These are phyloP conservation scores for Dipteronia sinensis DNA, from an alignment of 345 rosid genomes.

Conservation along the genomic window DNA sequence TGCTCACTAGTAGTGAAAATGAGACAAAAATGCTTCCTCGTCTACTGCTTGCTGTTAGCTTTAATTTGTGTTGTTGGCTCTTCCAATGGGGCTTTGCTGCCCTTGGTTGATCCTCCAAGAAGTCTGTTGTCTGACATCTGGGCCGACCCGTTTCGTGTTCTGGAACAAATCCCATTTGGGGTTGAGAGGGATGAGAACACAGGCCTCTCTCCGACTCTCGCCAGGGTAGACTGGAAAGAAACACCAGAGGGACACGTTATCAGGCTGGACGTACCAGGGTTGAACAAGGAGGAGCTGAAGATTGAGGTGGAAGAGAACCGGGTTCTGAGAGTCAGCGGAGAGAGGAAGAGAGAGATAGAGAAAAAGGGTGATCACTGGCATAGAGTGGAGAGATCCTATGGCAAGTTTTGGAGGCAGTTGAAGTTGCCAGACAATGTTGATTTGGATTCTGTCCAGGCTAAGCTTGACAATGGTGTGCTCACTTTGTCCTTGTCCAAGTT, in stretches of 20 bases:
- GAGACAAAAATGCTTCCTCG: conserved; percentile 13
- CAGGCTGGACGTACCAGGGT: conserved; percentile 68
- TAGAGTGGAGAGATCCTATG: conserved; percentile 69
- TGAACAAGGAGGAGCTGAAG: conserved; percentile 80
- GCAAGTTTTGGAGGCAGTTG: conserved; percentile 85
- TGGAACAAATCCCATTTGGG: conserved; percentile 66
- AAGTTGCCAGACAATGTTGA: conserved; percentile 75
- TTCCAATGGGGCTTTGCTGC: conserved; percentile 41
- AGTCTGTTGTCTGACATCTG: conserved; percentile 46
- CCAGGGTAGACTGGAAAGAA: conserved; percentile 90
- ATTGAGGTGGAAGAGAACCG: conserved; percentile 69
- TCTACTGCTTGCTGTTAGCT: conserved; percentile 9
- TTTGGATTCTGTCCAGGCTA: conserved; percentile 62
- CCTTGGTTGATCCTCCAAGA: conserved; percentile 46
- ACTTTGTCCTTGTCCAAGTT: conserved; percentile 58
- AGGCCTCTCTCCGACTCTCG: conserved; percentile 38
- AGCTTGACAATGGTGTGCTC: conserved; percentile 72
- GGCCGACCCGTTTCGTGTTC: conserved; percentile 61
- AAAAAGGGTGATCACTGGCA: conserved; percentile 81
- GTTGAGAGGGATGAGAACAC: conserved; percentile 46
- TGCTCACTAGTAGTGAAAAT: conserved; percentile 20
- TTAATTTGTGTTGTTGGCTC: conserved; percentile 26
- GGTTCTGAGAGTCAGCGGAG: conserved; percentile 70
- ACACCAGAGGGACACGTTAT: conserved; percentile 68
- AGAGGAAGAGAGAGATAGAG: conserved; percentile 73